These are phyloP conservation scores for Rhododendron williamsianum DNA, from an alignment of 148 eudicot genomes.

Conservation along the genomic window DNA sequence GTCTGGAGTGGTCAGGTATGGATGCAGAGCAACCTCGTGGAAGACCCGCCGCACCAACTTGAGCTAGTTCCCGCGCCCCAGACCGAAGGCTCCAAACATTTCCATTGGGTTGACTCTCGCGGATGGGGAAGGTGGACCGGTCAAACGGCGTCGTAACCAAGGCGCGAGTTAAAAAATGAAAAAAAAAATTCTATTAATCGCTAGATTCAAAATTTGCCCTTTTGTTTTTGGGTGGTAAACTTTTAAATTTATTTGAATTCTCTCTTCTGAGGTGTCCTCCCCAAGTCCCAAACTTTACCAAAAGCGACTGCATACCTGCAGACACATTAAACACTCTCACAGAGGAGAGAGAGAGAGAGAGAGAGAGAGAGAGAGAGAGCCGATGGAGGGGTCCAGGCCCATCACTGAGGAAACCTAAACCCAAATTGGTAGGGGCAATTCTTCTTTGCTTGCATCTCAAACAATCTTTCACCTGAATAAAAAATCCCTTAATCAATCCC, in stretches of 20 bases:
- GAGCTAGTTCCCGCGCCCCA: too few relatives aligned
- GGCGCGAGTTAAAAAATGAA: not conserved
- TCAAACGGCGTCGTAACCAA: slow-evolving; percentile 1
- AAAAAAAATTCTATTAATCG: not conserved
- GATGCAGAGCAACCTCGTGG: too few relatives aligned
- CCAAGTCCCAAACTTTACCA: slow-evolving; percentile 11
- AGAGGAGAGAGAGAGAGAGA: not conserved
- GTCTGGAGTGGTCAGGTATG: too few relatives aligned
- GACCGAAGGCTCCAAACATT: not conserved
- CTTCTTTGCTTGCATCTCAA: slow-evolving; percentile 27
- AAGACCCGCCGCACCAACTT: too few relatives aligned
- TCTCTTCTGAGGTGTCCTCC: not conserved
- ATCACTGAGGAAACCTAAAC: not conserved
- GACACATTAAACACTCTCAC: not conserved
- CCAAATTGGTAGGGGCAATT: slow-evolving; percentile 13
- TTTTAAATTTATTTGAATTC: not conserved
- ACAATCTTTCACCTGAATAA: slow-evolving; percentile 13
- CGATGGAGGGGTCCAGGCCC: slow-evolving; percentile 11
- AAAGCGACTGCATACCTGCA: slow-evolving; percentile 18
- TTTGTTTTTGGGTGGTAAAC: not conserved
- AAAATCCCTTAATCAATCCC: not conserved
- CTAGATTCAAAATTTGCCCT: not conserved
- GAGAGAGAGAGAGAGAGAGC: not conserved
- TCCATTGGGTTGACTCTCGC: not conserved
- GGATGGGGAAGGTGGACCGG: not conserved